Conservation (phyloP, 352 stramenopile genomes). For the Pythium sp. region DNA sequence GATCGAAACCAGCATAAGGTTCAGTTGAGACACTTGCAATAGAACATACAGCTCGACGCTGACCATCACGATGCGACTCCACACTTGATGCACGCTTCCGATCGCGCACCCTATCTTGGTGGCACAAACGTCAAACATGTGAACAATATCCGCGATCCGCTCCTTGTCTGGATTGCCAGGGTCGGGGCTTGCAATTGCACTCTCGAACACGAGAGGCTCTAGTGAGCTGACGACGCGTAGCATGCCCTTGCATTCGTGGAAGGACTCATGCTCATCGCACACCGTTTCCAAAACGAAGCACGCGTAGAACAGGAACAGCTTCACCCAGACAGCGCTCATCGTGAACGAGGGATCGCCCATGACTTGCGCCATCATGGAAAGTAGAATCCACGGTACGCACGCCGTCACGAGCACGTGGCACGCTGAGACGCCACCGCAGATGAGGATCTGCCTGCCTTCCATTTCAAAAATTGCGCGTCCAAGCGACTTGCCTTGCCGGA, state of each 20-base stretch:
- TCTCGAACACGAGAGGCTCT: slow-evolving; percentile 35
- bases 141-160: slow-evolving; percentile 30
- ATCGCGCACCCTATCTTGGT: slow-evolving; percentile 19
- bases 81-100: slow-evolving; percentile 28
- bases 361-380: slow-evolving; percentile 30
- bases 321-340: slow-evolving; percentile 20
- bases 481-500: slow-evolving; percentile 10
- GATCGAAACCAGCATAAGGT: too few species aligned
- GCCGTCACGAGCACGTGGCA: slow-evolving; percentile 36
- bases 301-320: slow-evolving; percentile 26
- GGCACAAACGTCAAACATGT: slow-evolving; percentile 29
- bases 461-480: slow-evolving; percentile 29
- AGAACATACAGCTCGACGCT: slow-evolving; percentile 34
- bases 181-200: slow-evolving; percentile 29
- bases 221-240: slow-evolving; percentile 29
- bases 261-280: too few species aligned
- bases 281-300: too few species aligned
- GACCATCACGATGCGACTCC: slow-evolving; percentile 30
- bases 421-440: slow-evolving; percentile 39
- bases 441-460: slow-evolving; percentile 26
- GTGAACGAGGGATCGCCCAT: slow-evolving; percentile 27
- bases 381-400: slow-evolving; percentile 38
- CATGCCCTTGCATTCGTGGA: slow-evolving; percentile 1
- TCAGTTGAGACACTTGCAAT: slow-evolving; percentile 28
- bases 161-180: slow-evolving; percentile 24